Conservation (phyloP, 352 stramenopile genomes). For the Phytopythium ostracodes region DNA sequence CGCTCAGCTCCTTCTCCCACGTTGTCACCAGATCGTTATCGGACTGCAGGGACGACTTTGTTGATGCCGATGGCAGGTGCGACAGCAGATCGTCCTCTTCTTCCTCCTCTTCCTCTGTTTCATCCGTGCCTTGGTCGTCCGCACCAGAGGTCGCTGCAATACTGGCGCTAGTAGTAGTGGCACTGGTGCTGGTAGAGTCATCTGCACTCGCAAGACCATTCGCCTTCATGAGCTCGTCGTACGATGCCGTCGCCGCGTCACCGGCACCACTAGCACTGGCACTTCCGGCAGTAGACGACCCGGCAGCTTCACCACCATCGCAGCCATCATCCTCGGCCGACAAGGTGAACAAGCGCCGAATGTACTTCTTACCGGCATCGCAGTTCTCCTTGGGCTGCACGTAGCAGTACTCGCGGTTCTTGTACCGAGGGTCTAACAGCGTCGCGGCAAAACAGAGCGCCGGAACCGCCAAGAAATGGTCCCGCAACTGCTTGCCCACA, state of each 20-base stretch:
- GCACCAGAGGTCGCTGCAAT: not conserved
- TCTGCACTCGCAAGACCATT: not conserved
- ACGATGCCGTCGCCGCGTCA: constrained; percentile 9
- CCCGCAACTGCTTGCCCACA: constrained; percentile 46
- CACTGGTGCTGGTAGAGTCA: not conserved
- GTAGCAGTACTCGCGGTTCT: constrained; percentile 80
- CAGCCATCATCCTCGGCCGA: constrained; percentile 21
- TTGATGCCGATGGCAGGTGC: constrained; percentile 53
- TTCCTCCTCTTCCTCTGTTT: constrained; percentile 22
- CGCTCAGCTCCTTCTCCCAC: constrained; percentile 73
- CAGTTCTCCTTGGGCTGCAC: constrained; percentile 48
- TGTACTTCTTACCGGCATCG: constrained; percentile 45
- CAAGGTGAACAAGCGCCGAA: constrained; percentile 52
- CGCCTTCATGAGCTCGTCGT: constrained; percentile 23
- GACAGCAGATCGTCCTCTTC: constrained; percentile 75
- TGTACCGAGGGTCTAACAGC: constrained; percentile 77
- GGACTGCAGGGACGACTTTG: constrained; percentile 38
- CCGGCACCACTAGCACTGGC: not conserved
- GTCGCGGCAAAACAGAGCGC: constrained; percentile 65
- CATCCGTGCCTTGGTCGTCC: constrained; percentile 1
- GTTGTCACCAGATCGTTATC: constrained; percentile 52
- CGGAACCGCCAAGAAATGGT: constrained; percentile 47
- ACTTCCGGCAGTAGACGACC: not conserved
- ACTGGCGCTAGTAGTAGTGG: no score
- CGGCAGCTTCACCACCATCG: not conserved